phyloP scores from a whole-genome alignment of 2,329 filamentous ascomycete species.

The Nemania serpens region DNA sequence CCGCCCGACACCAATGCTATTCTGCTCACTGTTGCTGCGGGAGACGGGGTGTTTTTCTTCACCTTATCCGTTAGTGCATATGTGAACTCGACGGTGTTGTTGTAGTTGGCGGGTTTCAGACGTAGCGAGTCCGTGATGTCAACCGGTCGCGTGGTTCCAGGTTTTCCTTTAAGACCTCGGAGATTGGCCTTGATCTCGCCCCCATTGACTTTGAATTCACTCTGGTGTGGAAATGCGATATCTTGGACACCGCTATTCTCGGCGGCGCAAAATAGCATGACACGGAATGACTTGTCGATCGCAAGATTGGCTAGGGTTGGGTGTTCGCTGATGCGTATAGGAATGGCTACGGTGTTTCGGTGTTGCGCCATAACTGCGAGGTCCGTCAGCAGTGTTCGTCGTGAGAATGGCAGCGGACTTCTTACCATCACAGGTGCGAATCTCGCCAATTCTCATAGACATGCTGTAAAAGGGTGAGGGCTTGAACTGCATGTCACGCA shows the following conservation, averaged over 20 bases:
- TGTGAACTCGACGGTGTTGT: constrained; percentile 81
- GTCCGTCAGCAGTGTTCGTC: constrained; percentile 22
- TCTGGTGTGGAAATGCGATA: constrained; percentile 87
- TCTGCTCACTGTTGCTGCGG: constrained; percentile 37
- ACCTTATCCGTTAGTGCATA: constrained; percentile 92
- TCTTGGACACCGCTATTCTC: constrained; percentile 70
- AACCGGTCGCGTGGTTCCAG: constrained; percentile 89
- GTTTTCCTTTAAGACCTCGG: constrained; percentile 93
- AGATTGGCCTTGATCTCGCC: constrained; percentile 91
- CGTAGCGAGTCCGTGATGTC: constrained; percentile 83
- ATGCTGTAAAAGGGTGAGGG: constrained; percentile 85
- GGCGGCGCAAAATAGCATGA: constrained; percentile 83
- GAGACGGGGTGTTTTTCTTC: constrained; percentile 43
- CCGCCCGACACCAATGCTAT: constrained; percentile 30
- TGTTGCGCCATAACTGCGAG: constrained; percentile 59
- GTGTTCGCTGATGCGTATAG: constrained; percentile 55
- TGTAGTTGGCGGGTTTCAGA: constrained; percentile 68
- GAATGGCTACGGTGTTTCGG: constrained; percentile 53
- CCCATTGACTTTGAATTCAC: constrained; percentile 88
- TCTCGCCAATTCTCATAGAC: constrained; percentile 64
- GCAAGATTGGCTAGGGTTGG: constrained; percentile 60
- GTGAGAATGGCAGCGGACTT: not conserved
- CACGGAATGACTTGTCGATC: constrained; percentile 64
- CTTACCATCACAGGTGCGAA: constrained; percentile 75
- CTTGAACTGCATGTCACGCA: constrained; percentile 54